Base-by-base conservation (phyloP, 306 rosid genomes). In the Begonia masoniana region DNA sequence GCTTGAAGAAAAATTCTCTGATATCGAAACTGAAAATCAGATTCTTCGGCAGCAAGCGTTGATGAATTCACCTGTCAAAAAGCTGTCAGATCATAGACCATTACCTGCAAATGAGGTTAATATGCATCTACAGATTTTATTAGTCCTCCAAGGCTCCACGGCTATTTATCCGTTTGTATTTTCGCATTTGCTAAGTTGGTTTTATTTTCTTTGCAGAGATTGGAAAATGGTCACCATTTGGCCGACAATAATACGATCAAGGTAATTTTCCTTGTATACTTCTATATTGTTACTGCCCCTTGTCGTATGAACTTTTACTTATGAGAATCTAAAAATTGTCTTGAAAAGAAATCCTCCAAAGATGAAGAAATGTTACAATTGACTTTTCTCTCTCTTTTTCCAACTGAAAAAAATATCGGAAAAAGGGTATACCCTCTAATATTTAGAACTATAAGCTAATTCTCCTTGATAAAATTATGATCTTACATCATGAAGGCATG, bases 1-100 rank as follows among this genome's bases (percentile, higher is more conserved):
- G 87, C 88, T 92, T 63, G 95, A 87, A 81, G 95, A 92, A 57
- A 92, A 77, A 62, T 81, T 83, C 68, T 78, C 81, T 12, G 94
- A 79, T 60, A 71, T 83, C 58, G 93, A 92, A 71, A 59, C 88
- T 46, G 93, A 92, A 74, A 92, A 92, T 63, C 82, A 81, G 83
- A 70, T 72, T 71, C 96, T 92, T 66, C 84, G 87, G 64, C 88
- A 76, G 59, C 95, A 87, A 60, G 57, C 87, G 52, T 56, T 77
- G 47, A 56, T 71, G 58, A 77, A 68, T 36, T 49, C 95, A 17
- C 78, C 92, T 24, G 70, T 78, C 47, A 86, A 79, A 76, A 74
- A 61, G 35, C 66, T 65, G 67, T 66, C 88, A 23, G 95, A 80
- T 48, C 87, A 69, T 71, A 81, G 77, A 45, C 78, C 80, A 57